These are phyloP conservation scores for Fomitopsis schrenkii DNA, from an alignment of 1,284 basidiomycete genomes.

Conservation along the genomic window DNA sequence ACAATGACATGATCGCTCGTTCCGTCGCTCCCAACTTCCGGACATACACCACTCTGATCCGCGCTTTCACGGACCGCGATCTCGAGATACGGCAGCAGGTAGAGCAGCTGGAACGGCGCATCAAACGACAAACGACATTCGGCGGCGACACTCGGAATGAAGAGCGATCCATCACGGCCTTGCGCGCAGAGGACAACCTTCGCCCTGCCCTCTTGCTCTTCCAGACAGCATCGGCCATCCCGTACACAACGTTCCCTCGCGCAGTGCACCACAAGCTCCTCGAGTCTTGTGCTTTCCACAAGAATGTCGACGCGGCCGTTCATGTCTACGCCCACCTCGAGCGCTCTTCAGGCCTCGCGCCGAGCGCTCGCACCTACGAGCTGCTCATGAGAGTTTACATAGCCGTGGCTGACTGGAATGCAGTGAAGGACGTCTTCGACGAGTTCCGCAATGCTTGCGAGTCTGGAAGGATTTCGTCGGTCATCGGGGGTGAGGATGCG, in stretches of 20 bases:
- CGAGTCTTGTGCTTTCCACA: constrained; percentile 58
- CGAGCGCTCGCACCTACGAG: constrained; percentile 45
- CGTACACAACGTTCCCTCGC: constrained; percentile 32
- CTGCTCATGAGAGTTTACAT: constrained; percentile 64
- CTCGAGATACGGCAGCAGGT: constrained; percentile 41
- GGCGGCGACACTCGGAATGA: constrained; percentile 18
- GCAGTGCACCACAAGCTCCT: constrained; percentile 56
- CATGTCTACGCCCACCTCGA: constrained; percentile 70
- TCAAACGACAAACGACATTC: constrained; percentile 30
- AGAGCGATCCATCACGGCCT: constrained; percentile 32
- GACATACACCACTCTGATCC: constrained; percentile 73
- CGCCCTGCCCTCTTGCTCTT: constrained; percentile 70
- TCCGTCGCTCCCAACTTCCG: constrained; percentile 61
- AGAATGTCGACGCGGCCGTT: constrained; percentile 60
- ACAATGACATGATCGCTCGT: constrained; percentile 71
- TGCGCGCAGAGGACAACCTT: constrained; percentile 70
- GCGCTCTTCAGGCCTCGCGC: constrained; percentile 34
- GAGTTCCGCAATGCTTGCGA: constrained; percentile 48
- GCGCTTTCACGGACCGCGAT: constrained; percentile 71
- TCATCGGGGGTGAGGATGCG: constrained; percentile 4
- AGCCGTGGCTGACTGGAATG: constrained; percentile 47
- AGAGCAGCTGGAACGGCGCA: constrained; percentile 39
- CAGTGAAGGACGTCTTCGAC: constrained; percentile 66
- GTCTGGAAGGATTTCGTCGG: constrained; percentile 29
- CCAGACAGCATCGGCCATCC: constrained; percentile 46